A percentile compares a stretch with the other conserved stretches of the same genome.
These are phyloP conservation scores for Lepidopterella palustris DNA, from an alignment of 495 filamentous ascomycete genomes.

Conservation along the genomic window DNA sequence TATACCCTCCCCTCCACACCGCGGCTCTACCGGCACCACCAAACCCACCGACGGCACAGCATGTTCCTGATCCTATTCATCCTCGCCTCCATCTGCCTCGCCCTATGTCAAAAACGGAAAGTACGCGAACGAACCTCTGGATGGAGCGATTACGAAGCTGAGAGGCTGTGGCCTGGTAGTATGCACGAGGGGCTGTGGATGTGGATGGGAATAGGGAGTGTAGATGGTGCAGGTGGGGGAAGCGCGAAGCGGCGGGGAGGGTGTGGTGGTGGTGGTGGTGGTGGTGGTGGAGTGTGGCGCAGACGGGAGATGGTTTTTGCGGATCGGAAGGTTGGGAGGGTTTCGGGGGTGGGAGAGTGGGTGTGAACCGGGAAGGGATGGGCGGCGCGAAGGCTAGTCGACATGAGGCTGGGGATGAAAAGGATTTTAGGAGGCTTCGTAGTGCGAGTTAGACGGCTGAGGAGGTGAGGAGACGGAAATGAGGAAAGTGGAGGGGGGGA, in stretches of 20 bases:
- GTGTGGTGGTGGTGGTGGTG: background rate
- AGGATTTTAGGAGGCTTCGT: background rate
- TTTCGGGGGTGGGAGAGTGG: background rate
- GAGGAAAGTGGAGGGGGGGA: background rate
- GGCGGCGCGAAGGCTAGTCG: background rate
- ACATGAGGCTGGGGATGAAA: background rate
- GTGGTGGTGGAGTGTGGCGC: background rate
- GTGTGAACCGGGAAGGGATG: background rate
- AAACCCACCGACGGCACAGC: too few species aligned
- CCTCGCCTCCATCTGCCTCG: too few species aligned
- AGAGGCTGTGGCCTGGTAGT: too few species aligned
- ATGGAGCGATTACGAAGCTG: too few species aligned
- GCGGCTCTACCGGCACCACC: too few species aligned
- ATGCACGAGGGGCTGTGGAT: too few species aligned
- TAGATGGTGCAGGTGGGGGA: too few species aligned
- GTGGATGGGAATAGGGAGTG: too few species aligned
- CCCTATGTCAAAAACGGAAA: background rate
- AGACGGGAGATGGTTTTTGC: background rate
- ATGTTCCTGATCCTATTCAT: too few species aligned
- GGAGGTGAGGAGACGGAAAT: background rate
- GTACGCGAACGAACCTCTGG: too few species aligned
- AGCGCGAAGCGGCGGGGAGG: background rate
- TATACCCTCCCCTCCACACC: too few species aligned
- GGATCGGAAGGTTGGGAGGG: background rate
- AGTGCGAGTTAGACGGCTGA: background rate